phyloP scores from a whole-genome alignment of 2,329 filamentous ascomycete genomes.

The Corynespora cassiicola region DNA sequence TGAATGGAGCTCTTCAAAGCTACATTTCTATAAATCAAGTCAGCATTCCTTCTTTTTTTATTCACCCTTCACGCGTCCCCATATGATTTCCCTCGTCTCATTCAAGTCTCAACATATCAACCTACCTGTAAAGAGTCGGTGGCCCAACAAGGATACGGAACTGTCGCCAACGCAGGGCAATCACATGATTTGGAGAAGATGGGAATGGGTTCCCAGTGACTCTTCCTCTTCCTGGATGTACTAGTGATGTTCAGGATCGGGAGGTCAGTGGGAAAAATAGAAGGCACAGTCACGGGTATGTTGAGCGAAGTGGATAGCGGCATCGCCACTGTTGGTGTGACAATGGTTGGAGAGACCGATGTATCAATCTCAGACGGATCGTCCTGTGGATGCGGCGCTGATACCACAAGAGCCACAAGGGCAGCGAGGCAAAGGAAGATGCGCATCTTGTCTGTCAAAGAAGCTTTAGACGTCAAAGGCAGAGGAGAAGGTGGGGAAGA shows the following conservation, averaged over 20 bases:
- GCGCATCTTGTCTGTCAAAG: conserved; percentile 16
- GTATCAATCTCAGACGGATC: conserved; percentile 3
- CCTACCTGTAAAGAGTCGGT: conserved; percentile 36
- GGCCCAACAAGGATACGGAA: conserved; percentile 35
- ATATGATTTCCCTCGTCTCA: not conserved
- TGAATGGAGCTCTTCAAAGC: conserved; percentile 38
- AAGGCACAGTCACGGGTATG: conserved; percentile 23
- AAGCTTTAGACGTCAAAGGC: no score
- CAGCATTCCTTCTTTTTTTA: conserved; percentile 4
- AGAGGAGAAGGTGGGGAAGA: no score
- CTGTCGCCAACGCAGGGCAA: conserved; percentile 28
- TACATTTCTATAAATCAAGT: conserved; percentile 24
- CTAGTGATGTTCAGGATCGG: conserved; percentile 11
- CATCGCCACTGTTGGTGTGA: conserved; percentile 20
- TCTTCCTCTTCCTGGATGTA: conserved; percentile 55
- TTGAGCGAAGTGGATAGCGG: conserved; percentile 27
- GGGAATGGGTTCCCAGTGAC: conserved; percentile 58
- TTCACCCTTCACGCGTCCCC: not conserved
- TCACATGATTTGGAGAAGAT: conserved; percentile 62
- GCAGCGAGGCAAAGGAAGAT: conserved; percentile 9
- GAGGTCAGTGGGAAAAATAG: conserved; percentile 9
- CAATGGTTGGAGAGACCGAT: conserved; percentile 13
- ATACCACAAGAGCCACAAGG: conserved; percentile 8
- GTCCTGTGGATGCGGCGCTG: conserved; percentile 15
- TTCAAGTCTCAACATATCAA: conserved; percentile 1